Conservation (phyloP, 345 rosid species). For the Pugionium cornutum region DNA sequence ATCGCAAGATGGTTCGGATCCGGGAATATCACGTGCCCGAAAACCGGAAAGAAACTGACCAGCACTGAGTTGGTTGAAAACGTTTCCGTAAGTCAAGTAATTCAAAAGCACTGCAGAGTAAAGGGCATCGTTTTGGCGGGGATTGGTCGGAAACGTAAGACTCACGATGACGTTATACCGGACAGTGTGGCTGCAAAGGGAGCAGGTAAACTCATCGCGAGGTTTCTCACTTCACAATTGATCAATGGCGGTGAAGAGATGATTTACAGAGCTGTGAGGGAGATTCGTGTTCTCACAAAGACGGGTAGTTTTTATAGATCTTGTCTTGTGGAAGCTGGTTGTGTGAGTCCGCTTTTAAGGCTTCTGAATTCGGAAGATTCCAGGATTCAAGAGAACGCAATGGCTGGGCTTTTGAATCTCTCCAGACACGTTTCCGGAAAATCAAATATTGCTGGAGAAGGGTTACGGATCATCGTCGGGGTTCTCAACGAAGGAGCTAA, state of each 20-base stretch:
- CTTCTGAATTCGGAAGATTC: constrained; percentile 43
- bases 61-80: constrained; percentile 63
- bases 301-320: constrained; percentile 58
- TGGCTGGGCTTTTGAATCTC: constrained; percentile 70
- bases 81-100: constrained; percentile 54
- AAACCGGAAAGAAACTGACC: constrained; percentile 64
- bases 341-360: constrained; percentile 52
- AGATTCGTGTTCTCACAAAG: constrained; percentile 66
- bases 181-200: constrained; percentile 57
- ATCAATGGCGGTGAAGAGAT: constrained; percentile 52
- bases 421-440: constrained; percentile 61
- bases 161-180: constrained; percentile 48
- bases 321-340: constrained; percentile 66
- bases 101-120: constrained; percentile 55
- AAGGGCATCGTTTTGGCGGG: constrained; percentile 49
- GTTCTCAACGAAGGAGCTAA: constrained; percentile 58
- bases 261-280: constrained; percentile 64
- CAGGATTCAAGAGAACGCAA: constrained; percentile 54
- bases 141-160: constrained; percentile 43
- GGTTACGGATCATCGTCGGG: constrained; percentile 48
- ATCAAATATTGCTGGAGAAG: constrained; percentile 57
- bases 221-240: constrained; percentile 55
- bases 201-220: constrained; percentile 51
- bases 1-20: constrained; percentile 78
- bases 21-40: constrained; percentile 75